Base-by-base conservation (phyloP, 75 land plant species). In the Pinus taeda region DNA sequence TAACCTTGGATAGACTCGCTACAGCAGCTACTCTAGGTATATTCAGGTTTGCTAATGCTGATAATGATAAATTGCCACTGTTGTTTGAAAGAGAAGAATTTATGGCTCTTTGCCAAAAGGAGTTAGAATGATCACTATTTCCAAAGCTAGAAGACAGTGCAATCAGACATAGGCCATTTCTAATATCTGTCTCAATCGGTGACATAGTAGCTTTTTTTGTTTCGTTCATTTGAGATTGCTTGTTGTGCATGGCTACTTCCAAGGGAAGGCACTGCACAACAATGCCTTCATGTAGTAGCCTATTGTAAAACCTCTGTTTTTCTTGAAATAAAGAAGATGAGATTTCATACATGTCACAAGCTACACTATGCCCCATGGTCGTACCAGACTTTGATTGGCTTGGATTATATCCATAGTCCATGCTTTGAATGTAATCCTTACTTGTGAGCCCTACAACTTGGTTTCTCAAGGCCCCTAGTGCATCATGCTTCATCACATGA, bases 331-430 rank as follows among this genome's bases (percentile, higher is more conserved):
- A 24, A 72, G 57, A 55, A 42, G 53, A 21, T 2, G 55, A 70
- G 37, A 30, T 72, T 72, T 56, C 57, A 72, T 72, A 49, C 74
- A 72, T 53, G 22, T 72, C 74, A 72, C 29, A 72, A 30, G 57
- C 14, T n/a, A 2, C 26, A 55, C 57, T 72, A 12, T 24, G 14
- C 24, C 29, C 57, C 33, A 20, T 21, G 12, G 57, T 55, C 4
- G 13, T 72, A 55, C 74, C 57, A 55, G 13, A 55, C 55, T 49
- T 53, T 72, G 14, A 15, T 24, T 72, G 74, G 49, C 29, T 55
- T 72, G 30, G 37, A 72, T 49, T n/a, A 45, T n/a, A 72, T 53
- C 15, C 57, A 53, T 55, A 24, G 4, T 14, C 57, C 22, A 53
- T n/a, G 18, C 30, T 72, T 55, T 45, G 74, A 17, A 24, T 22